Base-by-base conservation (phyloP, 2,329 filamentous ascomycete species). In the Teratosphaeria destructans region DNA sequence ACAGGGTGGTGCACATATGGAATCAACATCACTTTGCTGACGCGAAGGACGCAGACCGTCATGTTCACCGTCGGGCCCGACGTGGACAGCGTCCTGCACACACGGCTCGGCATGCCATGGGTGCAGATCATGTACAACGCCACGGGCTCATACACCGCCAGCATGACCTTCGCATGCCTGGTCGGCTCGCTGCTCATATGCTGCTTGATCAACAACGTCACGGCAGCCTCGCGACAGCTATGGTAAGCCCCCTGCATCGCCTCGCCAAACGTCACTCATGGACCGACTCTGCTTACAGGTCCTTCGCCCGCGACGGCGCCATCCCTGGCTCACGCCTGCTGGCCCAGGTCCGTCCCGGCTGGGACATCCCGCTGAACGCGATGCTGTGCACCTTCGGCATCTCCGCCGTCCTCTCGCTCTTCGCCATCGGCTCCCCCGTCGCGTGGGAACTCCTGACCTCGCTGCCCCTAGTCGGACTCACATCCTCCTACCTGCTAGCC, bases 81-180 rank as follows among this genome's bases (percentile, higher is more conserved):
- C n/a, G 47, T 60, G 26, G 53, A 49, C 26, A 29, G 61, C 57
- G 6, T 59, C 35, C 54, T 59, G 14, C 26, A 16, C 23, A 52
- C 37, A 2, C 27, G n/a, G 16, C n/a, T 52, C 16, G 54, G 54
- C 32, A 53, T n/a, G 54, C 60, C 37, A 61, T 67, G 59, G 57
- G 61, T 57, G 35, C 55, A 19, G 56, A 58, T 3, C 55, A 56
- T 49, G 14, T 60, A 53, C 43, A 57, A 60, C n/a, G 59, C 55
- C 6, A 54, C 64, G 52, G 62, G 63, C 54, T 64, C 49, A 35
- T 61, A 54, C n/a, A 29, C 55, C n/a, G 59, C 43, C 34, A 12
- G 56, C n/a, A 61, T 61, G 47, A 56, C 37, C 52, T 29, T 63
- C 19, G 43, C 57, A 35, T 35, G 10, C 23, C 11, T 59, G 12